Evolutionary conservation across 148 eudicot genomes (phyloP).

Genomic region (Heliosperma pusillum): DNA sequence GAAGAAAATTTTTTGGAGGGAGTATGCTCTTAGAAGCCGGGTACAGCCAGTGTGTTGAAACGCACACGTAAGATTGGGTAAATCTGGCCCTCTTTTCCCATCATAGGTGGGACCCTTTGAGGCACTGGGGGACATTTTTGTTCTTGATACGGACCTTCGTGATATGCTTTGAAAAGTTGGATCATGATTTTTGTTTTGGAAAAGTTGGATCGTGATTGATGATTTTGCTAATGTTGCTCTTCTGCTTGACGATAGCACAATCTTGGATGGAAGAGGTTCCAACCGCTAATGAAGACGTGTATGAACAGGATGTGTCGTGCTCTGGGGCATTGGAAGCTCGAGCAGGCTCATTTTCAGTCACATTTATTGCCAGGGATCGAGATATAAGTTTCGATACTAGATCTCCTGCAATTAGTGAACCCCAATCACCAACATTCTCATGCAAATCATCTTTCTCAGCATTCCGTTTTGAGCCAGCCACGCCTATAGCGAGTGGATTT

Average conservation of each 20-base stretch:
- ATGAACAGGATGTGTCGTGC: slow-evolving; percentile 22
- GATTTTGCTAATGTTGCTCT: not conserved
- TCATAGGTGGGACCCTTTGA: not conserved
- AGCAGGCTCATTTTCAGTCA: slow-evolving; percentile 32
- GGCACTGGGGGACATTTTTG: not conserved
- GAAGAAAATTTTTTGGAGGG: too few relatives aligned
- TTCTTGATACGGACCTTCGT: not conserved
- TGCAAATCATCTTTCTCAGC: slow-evolving; percentile 65
- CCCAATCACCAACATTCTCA: slow-evolving; percentile 40
- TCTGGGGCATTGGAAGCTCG: slow-evolving; percentile 29
- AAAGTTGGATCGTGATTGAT: not conserved
- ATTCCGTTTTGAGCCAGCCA: slow-evolving; percentile 49
- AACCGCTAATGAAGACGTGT: slow-evolving; percentile 23
- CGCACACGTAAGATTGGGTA: not conserved
- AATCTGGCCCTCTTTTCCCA: not conserved
- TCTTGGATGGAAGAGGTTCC: slow-evolving; percentile 52
- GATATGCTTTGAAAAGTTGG: too few relatives aligned
- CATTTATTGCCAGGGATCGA: slow-evolving; percentile 49
- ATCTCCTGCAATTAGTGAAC: slow-evolving; percentile 36
- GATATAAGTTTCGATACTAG: slow-evolving; percentile 65
- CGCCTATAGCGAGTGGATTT: slow-evolving; percentile 46
- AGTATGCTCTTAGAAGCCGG: too few relatives aligned
- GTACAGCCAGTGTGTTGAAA: too few relatives aligned
- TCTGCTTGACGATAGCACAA: slow-evolving; percentile 44
- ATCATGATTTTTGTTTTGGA: not conserved